Percentiles rank a stretch among this genome's conserved stretches.
These are phyloP conservation scores for Albizia julibrissin DNA, from an alignment of 306 rosid genomes.

Conservation along the genomic window DNA sequence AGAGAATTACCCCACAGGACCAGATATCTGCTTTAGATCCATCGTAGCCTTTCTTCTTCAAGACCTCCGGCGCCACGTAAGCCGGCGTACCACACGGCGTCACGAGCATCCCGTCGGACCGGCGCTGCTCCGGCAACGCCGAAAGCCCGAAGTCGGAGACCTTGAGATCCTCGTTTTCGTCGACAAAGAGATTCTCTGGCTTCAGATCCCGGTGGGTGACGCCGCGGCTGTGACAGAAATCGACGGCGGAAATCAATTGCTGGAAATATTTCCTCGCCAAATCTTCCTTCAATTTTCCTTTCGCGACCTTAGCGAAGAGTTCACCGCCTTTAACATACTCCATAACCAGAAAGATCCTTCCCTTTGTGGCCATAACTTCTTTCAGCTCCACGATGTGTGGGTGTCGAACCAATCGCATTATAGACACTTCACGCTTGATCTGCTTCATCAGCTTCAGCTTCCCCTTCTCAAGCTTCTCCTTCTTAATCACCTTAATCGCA, in stretches of 20 bases:
- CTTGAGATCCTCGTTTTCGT: conserved; percentile 68
- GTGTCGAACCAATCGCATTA: conserved; percentile 74
- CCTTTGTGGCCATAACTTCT: conserved; percentile 83
- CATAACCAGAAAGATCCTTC: conserved; percentile 65
- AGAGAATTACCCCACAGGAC: conserved; percentile 83
- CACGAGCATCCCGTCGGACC: conserved; percentile 70
- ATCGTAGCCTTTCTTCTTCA: conserved; percentile 73
- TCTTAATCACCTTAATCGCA: conserved; percentile 70
- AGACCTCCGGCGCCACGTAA: conserved; percentile 84
- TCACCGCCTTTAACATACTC: conserved; percentile 78
- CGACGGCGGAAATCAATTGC: conserved; percentile 68
- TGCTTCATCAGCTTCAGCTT: conserved; percentile 58
- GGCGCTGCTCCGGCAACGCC: conserved; percentile 69
- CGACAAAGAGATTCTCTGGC: conserved; percentile 79
- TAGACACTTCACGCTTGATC: conserved; percentile 75
- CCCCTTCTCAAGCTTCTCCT: conserved; percentile 55
- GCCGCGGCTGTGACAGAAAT: conserved; percentile 86
- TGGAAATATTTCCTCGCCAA: conserved; percentile 68
- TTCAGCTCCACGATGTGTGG: conserved; percentile 71
- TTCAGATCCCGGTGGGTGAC: conserved; percentile 81
- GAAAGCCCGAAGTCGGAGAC: conserved; percentile 80
- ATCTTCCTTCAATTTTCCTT: conserved; percentile 64
- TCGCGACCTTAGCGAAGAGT: conserved; percentile 54
- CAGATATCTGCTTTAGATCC: conserved; percentile 83
- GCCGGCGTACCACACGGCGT: conserved; percentile 92